phyloP scores from a whole-genome alignment of 192 early-diverging fungal genomes.

The Backusella westeae region DNA sequence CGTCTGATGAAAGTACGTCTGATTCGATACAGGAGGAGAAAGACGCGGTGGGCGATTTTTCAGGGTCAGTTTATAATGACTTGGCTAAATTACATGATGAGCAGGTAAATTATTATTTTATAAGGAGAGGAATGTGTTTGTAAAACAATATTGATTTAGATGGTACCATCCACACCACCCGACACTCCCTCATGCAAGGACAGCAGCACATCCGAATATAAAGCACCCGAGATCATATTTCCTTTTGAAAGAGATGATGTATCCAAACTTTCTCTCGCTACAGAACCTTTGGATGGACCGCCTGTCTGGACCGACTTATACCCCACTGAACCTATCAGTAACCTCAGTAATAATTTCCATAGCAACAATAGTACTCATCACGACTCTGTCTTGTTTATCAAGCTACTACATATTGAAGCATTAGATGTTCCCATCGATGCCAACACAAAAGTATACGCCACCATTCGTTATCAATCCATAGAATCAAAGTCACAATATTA shows the following conservation, averaged over 20 bases:
- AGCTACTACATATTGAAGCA: background rate
- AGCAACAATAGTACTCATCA: background rate
- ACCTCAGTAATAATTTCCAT: background rate
- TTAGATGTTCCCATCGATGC: background rate
- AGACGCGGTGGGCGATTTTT: background rate
- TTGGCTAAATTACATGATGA: background rate
- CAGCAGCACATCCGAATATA: background rate
- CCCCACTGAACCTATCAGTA: background rate
- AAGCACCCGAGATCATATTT: background rate
- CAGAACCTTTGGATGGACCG: background rate
- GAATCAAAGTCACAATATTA: background rate
- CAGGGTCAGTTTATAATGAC: background rate
- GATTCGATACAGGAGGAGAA: background rate
- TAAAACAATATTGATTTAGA: background rate
- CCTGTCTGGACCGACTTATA: background rate
- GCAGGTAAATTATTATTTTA: background rate
- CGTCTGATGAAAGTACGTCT: background rate
- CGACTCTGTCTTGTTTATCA: background rate
- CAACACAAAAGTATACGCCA: background rate
- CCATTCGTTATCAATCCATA: slow-evolving; percentile 7
- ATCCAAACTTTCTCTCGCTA: background rate
- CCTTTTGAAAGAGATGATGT: background rate
- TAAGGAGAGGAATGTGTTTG: background rate
- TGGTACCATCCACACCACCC: background rate
- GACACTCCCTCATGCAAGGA: background rate